phyloP scores from a whole-genome alignment of 169 alveolate species.

The Eimeria praecox region DNA sequence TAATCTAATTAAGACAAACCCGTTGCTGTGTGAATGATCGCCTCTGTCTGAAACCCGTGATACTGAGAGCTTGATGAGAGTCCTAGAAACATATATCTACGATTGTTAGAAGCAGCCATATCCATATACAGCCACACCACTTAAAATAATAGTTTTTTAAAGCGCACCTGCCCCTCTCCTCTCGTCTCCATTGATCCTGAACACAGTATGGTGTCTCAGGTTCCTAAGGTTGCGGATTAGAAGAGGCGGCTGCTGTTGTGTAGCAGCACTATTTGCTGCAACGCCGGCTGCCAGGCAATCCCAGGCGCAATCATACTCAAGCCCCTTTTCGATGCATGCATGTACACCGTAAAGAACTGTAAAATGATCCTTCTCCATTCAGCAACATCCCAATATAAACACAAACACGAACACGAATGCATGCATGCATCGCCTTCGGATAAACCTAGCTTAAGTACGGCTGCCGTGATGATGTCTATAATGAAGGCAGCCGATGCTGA shows the following conservation, averaged over 20 bases:
- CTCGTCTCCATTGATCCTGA: background rate
- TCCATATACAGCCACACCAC: background rate
- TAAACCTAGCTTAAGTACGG: background rate
- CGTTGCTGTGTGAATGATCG: no score
- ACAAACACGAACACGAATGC: background rate
- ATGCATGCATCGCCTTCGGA: background rate
- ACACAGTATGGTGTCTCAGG: background rate
- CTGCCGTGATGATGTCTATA: background rate
- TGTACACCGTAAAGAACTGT: background rate
- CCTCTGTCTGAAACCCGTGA: no score
- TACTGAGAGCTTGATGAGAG: background rate
- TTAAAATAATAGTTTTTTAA: background rate
- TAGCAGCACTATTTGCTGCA: background rate
- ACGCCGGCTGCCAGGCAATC: background rate
- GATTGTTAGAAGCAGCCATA: background rate
- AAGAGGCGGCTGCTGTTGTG: background rate
- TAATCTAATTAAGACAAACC: no score
- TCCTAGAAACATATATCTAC: background rate
- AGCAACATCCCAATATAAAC: slow-evolving; percentile 10
- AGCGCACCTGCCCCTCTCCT: slow-evolving; percentile 3
- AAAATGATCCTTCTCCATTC: background rate
- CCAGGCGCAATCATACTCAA: slow-evolving; percentile 4
- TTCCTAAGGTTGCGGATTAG: background rate
- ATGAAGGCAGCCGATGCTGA: background rate
- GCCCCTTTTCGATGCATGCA: background rate